A percentile compares a stretch with the other conserved stretches of the same genome.
Conservation (phyloP, 2,329 filamentous ascomycete genomes). For the Aaosphaeria pasadenensis region DNA sequence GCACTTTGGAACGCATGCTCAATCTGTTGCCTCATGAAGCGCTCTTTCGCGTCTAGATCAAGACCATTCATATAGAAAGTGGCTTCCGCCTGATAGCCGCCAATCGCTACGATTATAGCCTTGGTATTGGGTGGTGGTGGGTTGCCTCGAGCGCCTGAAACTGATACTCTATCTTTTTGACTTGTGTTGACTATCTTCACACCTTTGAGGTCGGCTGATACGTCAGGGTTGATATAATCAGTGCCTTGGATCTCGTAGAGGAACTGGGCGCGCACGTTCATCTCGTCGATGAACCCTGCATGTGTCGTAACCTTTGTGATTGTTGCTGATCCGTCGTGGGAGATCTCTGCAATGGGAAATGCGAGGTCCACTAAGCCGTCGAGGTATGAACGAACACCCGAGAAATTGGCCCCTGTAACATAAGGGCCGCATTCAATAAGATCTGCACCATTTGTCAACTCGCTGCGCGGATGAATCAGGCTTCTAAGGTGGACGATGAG, state of each 20-base stretch:
- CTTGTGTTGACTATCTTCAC: constrained; percentile 4
- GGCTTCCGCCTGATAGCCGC: constrained; percentile 37
- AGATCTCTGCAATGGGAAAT: constrained; percentile 15
- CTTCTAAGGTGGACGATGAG: too few species aligned
- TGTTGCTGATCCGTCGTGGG: constrained; percentile 4
- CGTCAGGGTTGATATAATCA: constrained; percentile 7
- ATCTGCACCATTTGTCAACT: constrained; percentile 24
- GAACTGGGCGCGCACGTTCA: constrained; percentile 10
- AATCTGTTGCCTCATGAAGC: constrained; percentile 10
- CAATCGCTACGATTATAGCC: constrained; percentile 23
- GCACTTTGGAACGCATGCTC: constrained; percentile 3
- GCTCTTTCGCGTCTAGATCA: constrained; percentile 5
- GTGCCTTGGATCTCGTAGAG: constrained; percentile 14
- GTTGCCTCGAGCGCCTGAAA: constrained; percentile 36
- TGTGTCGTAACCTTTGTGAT: constrained; percentile 10
- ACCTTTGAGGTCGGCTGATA: constrained; percentile 5
- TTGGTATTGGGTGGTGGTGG: constrained; percentile 48
- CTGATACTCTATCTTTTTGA: constrained; percentile 12
- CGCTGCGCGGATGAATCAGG: too few species aligned
- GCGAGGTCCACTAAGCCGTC: constrained; percentile 1
- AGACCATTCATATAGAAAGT: constrained; percentile 25
- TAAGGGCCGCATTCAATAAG: constrained; percentile 55
- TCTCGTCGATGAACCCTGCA: constrained; percentile 10
- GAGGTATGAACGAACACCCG: constrained; percentile 34
- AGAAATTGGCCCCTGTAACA: constrained; percentile 51